Evolutionary conservation across 1,284 basidiomycete species (phyloP).

Genomic region (Coniferiporia sulphurascens): DNA sequence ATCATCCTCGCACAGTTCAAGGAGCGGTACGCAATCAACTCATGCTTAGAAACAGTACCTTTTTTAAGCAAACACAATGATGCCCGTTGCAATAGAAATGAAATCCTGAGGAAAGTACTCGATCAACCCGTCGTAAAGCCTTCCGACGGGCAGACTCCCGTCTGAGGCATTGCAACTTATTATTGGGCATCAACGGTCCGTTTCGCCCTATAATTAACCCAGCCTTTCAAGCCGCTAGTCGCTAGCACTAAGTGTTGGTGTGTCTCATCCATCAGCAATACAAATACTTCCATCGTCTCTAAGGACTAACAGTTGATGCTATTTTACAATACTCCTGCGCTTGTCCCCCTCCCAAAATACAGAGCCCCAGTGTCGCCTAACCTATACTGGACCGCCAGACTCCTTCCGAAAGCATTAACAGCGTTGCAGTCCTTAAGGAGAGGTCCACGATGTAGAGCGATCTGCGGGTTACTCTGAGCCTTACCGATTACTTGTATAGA

Average conservation of each 20-base stretch:
- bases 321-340: conserved; percentile 50
- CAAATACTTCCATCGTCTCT: not conserved
- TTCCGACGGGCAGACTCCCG: not conserved
- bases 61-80: too few relatives aligned
- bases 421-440: conserved; percentile 30
- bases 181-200: too few relatives aligned
- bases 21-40: conserved; percentile 43
- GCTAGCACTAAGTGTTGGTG: too few relatives aligned
- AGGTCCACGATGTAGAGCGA: conserved; percentile 57
- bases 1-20: conserved; percentile 54
- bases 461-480: conserved; percentile 32
- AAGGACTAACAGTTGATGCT: not conserved
- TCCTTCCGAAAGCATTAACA: conserved; percentile 45
- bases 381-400: conserved; percentile 59
- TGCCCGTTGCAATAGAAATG: conserved; percentile 2
- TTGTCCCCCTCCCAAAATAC: conserved; percentile 70
- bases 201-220: too few relatives aligned
- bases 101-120: conserved; percentile 6
- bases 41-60: too few relatives aligned
- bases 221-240: too few relatives aligned
- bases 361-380: conserved; percentile 55
- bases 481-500: conserved; percentile 2
- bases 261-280: too few relatives aligned
- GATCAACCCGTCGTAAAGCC: not conserved
- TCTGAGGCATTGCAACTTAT: too few relatives aligned